Evolutionary conservation across 169 alveolate species (phyloP).

Genomic region (Plasmodium yoelii): DNA sequence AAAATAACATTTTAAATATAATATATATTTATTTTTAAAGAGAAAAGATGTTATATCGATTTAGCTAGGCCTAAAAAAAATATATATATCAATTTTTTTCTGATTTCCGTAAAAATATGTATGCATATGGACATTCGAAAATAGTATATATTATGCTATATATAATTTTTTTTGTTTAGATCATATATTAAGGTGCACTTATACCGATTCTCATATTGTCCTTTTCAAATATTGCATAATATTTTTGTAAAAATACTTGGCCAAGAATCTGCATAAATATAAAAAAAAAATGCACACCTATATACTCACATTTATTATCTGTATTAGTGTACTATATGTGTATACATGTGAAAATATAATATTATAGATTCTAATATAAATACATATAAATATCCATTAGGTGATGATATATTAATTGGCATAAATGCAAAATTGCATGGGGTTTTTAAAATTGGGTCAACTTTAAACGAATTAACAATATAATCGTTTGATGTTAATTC

Average conservation of each 20-base stretch:
- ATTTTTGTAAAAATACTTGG: slow-evolving; percentile 74
- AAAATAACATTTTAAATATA: slow-evolving; percentile 3
- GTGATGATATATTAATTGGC: slow-evolving; percentile 74
- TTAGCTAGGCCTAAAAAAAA: slow-evolving; percentile 61
- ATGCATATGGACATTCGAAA: background rate
- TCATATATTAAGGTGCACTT: slow-evolving; percentile 8
- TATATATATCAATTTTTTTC: background rate
- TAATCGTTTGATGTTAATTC: slow-evolving; percentile 73
- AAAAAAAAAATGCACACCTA: background rate
- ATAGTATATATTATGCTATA: too few species aligned
- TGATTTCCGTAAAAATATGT: too few species aligned
- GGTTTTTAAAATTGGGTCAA: slow-evolving; percentile 62
- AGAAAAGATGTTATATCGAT: slow-evolving; percentile 23
- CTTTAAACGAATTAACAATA: slow-evolving; percentile 51
- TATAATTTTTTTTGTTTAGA: background rate
- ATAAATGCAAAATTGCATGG: slow-evolving; percentile 76
- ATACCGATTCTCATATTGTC: slow-evolving; percentile 73
- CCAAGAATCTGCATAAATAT: slow-evolving; percentile 62
- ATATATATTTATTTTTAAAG: background rate
- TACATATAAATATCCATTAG: slow-evolving; percentile 75
- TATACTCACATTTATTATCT: slow-evolving; percentile 5
- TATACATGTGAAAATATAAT: background rate
- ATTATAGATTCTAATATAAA: background rate
- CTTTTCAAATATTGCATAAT: slow-evolving; percentile 75
- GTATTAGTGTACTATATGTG: background rate